Evolutionary conservation across 805 yeast genomes (phyloP), one percentile per base, ranked within the genome.

Genomic region (Wickerhamomyces sydowiorum): DNA sequence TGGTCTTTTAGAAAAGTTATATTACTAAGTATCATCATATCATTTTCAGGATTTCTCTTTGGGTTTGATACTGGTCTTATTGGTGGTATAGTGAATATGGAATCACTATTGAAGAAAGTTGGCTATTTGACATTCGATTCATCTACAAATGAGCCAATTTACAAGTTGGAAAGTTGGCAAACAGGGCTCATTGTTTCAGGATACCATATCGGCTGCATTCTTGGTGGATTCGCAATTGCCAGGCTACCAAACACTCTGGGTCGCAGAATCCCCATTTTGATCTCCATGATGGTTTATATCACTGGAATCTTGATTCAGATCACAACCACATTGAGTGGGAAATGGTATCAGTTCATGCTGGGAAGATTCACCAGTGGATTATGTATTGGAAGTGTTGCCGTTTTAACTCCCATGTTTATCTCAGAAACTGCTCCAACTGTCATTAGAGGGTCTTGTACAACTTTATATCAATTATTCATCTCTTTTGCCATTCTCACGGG

Each of bases 31-130:
- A 18, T 12, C 3, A 9, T 30, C 4, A 18, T 30, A 17, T 30
- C 33, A 30, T 30, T 30, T 9, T 18, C 33, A 6, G 89, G 88
- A 22, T 81, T 78, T 56, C 79, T 80, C 28, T 80, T 80, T 52
- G 89, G 89, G 39, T 82, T 80, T 72, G 89, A 82, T 63, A 78
- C 86, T 31, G 88, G 88, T 54, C 78, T 83, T 42, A 78, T 82
- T 56, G 80, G 85, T n/a, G 86, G 87, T 42, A 73, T 81, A 46
- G 75, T 80, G 24, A 75, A 78, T 54, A 72, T 80, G 81, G 54
- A 69, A 19, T 79, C 80, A 47, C 80, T 72, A 57, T 56, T 63
- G 39, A 44, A 56, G 13, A 67, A 79, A 48, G 80, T 80, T 52
- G 86, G 85, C 43, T 24, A 49, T 30, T 1, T 3, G 5, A 9